Base-by-base conservation (phyloP, 2,329 filamentous ascomycete genomes). In the Chalaropsis thielavioides region DNA sequence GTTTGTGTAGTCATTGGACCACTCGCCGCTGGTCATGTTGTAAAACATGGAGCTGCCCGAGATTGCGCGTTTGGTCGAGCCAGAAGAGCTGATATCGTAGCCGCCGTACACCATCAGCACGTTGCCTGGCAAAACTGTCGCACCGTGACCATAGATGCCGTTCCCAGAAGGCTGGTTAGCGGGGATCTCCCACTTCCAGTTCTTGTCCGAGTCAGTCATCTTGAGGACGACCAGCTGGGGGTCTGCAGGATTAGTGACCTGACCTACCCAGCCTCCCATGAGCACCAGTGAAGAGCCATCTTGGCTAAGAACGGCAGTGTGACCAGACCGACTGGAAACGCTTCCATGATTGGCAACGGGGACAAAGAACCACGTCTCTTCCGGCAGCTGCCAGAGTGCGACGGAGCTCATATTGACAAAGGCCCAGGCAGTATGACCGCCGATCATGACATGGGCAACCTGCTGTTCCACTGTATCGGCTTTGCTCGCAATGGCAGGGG, bases 371-470 rank as follows among this genome's bases (percentile, higher is more conserved):
- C 92, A 97, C 63, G 83, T 86, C 71, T 91, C 85, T 71, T 95
- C 88, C 0, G 92, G 92, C 6, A 96, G 78, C 64, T 85, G 92
- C 79, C 92, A 96, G 1, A 96, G 77, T 0, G 91, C 92, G 0
- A 92, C 83, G 54, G 90, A 89, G 65, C 90, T 95, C 87, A 95
- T 96, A 73, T 96, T 95, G 76, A 96, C 86, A 72, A 96, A 96
- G 0, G 91, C 92, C 17, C 78, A 75, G 69, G 84, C 79, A 0
- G 91, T 95, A 72, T 96, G 91, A 0, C 92, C 92, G 49, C 92
- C 92, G 17, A 96, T 77, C 24, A 96, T 76, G 13, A 96, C 83
- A 69, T 90, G 92, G 70, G 86, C 86, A 68, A 87, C 85, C 72
- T 92, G 84, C 71, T 91, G 87, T 3, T 84, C 87, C 49, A 86